Evolutionary conservation across 2,329 filamentous ascomycete genomes (phyloP).

Genomic region (Alternaria sp.): DNA sequence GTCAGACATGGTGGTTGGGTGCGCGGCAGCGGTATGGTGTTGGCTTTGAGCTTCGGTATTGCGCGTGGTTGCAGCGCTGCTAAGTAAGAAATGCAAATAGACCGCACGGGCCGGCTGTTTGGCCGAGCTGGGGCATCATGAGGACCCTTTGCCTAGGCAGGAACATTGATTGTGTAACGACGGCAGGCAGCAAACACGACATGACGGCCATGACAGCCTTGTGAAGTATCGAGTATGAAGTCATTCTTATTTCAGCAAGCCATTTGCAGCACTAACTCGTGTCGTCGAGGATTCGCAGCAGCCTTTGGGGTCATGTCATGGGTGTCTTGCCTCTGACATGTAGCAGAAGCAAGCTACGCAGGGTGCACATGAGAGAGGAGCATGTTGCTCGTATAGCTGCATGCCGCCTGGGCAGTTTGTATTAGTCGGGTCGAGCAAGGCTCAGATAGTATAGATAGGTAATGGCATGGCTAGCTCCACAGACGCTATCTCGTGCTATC

Average conservation of each 20-base stretch:
- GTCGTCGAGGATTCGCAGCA: neutral
- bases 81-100: constrained; percentile 15
- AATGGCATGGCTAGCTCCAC: neutral
- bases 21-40: constrained; percentile 17
- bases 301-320: neutral
- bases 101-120: constrained; percentile 19
- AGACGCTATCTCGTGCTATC: constrained; percentile 9
- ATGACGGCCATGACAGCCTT: neutral
- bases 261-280: neutral
- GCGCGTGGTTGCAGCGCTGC: constrained; percentile 9
- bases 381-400: neutral
- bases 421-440: neutral
- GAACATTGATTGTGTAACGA: constrained; percentile 4
- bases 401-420: neutral
- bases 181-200: neutral
- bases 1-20: constrained; percentile 49
- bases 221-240: neutral
- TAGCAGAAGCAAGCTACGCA: neutral
- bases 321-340: neutral
- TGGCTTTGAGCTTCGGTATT: constrained; percentile 15
- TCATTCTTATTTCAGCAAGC: neutral
- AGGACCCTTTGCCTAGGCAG: constrained; percentile 5
- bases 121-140: constrained; percentile 8
- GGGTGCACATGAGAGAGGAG: neutral
- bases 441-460: neutral